Percentiles rank a stretch among this genome's conserved stretches.
phyloP scores from a whole-genome alignment of 2,329 filamentous ascomycete species.

The Aspergillus aculeatinus region DNA sequence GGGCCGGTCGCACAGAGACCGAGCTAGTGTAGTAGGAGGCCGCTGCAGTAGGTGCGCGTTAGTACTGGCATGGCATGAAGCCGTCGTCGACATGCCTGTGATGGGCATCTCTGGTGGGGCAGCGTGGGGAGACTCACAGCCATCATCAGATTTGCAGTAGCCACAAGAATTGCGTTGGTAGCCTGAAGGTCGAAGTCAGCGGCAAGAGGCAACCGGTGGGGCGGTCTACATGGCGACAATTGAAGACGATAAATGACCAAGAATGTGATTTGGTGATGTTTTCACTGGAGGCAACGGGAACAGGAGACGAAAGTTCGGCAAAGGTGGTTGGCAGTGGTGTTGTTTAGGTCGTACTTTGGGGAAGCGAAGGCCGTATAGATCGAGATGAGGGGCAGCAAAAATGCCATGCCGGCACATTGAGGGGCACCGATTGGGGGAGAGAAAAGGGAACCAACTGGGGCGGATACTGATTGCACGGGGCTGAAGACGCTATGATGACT shows the following conservation, averaged over 20 bases:
- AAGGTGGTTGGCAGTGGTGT: slow-evolving; percentile 5
- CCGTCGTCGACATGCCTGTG: slow-evolving; percentile 1
- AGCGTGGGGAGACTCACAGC: slow-evolving; percentile 41
- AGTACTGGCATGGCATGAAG: slow-evolving; percentile 9
- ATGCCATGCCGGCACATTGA: background rate
- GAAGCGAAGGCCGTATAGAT: background rate
- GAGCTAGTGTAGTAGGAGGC: slow-evolving; percentile 50
- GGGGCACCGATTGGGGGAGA: slow-evolving; percentile 13
- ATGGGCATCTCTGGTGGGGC: slow-evolving; percentile 4
- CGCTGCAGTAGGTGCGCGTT: slow-evolving; percentile 30
- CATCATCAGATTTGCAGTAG: slow-evolving; percentile 48
- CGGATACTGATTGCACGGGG: slow-evolving; percentile 39
- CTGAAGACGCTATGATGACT: slow-evolving; percentile 29
- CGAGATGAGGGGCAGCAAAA: slow-evolving; percentile 11
- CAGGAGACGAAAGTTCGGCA: background rate
- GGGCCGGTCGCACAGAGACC: slow-evolving; percentile 42
- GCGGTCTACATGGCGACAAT: slow-evolving; percentile 1
- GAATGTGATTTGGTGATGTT: too few relatives aligned
- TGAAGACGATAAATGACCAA: background rate
- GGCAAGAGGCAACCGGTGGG: background rate
- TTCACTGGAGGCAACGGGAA: background rate
- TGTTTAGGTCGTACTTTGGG: background rate
- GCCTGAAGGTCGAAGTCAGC: slow-evolving; percentile 30
- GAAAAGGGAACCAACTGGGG: slow-evolving; percentile 16
- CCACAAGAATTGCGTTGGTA: slow-evolving; percentile 50